phyloP scores from a whole-genome alignment of 305 asterid genomes.

The Petunia hybrid region DNA sequence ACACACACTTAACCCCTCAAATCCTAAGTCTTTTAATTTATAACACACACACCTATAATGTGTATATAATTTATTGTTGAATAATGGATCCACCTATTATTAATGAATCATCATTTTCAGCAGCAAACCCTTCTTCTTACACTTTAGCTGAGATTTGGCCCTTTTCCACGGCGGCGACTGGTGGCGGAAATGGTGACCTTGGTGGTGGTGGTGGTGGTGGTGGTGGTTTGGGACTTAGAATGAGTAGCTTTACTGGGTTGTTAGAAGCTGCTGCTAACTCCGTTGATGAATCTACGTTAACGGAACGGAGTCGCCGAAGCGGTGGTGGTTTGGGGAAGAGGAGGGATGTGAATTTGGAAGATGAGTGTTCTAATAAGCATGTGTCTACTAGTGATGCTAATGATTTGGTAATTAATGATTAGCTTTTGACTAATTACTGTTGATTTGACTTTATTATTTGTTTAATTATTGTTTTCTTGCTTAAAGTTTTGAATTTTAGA shows the following conservation, averaged over 20 bases:
- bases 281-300: constrained; percentile 75
- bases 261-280: constrained; percentile 48
- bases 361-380: constrained; percentile 53
- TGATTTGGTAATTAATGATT: constrained; percentile 65
- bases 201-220: too few relatives aligned
- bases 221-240: constrained; percentile 56
- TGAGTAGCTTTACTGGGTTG: constrained; percentile 50
- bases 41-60: background rate
- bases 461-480: constrained; percentile 21
- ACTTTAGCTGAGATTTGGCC: constrained; percentile 79
- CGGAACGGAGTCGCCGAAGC: constrained; percentile 65
- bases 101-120: constrained; percentile 73
- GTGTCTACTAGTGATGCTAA: constrained; percentile 60
- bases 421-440: background rate
- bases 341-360: constrained; percentile 54
- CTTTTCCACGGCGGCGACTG: constrained; percentile 50
- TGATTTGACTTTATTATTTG: constrained; percentile 22
- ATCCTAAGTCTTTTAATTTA: background rate
- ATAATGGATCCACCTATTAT: constrained; percentile 91
- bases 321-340: constrained; percentile 51
- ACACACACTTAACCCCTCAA: background rate
- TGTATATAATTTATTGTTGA: constrained; percentile 1
- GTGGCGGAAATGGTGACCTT: constrained; percentile 32
- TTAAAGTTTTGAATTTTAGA: background rate
- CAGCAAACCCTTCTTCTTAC: constrained; percentile 75